A percentile compares a stretch with the other conserved stretches of the same genome.
These are phyloP conservation scores for Eimeria brunetti DNA, from an alignment of 169 alveolate genomes.

Conservation along the genomic window DNA sequence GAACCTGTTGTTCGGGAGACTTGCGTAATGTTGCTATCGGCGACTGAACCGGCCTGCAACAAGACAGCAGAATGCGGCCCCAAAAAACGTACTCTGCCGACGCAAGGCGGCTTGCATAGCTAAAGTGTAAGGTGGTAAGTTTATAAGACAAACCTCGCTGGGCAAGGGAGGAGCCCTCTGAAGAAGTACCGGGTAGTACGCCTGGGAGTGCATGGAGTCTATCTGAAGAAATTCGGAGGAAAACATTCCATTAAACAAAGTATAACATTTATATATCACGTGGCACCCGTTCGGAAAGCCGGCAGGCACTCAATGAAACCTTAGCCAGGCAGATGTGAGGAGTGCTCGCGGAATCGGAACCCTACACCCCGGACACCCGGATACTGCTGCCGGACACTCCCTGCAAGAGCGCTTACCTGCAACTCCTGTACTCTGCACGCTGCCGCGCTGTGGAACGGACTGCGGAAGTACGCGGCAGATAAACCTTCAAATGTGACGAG, in stretches of 20 bases:
- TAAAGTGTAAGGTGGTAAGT: neutral
- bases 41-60: conserved; percentile 19
- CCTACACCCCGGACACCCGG: neutral
- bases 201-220: conserved; percentile 79
- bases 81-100: neutral
- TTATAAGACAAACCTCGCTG: conserved; percentile 15
- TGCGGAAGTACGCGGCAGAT: conserved; percentile 14
- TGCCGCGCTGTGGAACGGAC: conserved; percentile 51
- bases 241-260: neutral
- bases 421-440: conserved; percentile 66
- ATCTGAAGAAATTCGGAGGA: conserved; percentile 3
- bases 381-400: neutral
- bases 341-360: neutral
- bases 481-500: conserved; percentile 46
- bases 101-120: neutral
- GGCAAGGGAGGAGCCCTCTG: conserved; percentile 77
- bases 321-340: neutral
- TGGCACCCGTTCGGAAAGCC: neutral
- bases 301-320: neutral
- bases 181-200: conserved; percentile 78
- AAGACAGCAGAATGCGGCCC: neutral
- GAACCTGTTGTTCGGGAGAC: conserved; percentile 8
- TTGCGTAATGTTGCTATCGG: neutral
- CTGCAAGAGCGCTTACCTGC: conserved; percentile 19
- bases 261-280: neutral